A percentile compares a stretch with the other conserved stretches of the same genome.
phyloP scores from a whole-genome alignment of 345 rosid genomes.

The Anacardium occidentale region DNA sequence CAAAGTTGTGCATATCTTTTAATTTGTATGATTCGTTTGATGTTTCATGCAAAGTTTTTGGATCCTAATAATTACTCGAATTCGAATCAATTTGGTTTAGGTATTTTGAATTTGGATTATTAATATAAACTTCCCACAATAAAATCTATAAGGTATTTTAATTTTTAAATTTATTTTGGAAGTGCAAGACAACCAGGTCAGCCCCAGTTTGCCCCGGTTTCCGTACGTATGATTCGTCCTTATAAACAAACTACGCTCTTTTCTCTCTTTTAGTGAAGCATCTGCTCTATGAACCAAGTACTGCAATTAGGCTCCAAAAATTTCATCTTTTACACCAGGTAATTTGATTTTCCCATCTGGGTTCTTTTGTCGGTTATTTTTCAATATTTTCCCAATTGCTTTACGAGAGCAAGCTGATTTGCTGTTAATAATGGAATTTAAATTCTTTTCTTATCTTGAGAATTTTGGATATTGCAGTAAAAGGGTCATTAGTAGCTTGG shows the following conservation, averaged over 20 bases:
- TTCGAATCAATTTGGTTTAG: too few relatives aligned
- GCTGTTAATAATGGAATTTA: conserved; percentile 1
- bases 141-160: too few relatives aligned
- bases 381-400: neutral
- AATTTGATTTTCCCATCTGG: neutral
- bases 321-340: conserved; percentile 40
- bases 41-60: too few relatives aligned
- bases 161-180: too few relatives aligned
- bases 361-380: neutral
- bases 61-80: too few relatives aligned
- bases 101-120: too few relatives aligned
- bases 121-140: too few relatives aligned
- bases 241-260: neutral
- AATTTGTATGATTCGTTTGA: too few relatives aligned
- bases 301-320: conserved; percentile 40
- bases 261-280: neutral
- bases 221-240: too few relatives aligned
- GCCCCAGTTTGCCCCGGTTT: too few relatives aligned
- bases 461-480: neutral
- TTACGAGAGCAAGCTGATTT: neutral
- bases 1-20: too few relatives aligned
- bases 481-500: conserved; percentile 36
- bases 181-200: too few relatives aligned
- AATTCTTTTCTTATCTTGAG: neutral
- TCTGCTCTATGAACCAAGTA: conserved; percentile 37